phyloP scores from a whole-genome alignment of 805 yeast genomes.

The Candida nonsorbophila region DNA sequence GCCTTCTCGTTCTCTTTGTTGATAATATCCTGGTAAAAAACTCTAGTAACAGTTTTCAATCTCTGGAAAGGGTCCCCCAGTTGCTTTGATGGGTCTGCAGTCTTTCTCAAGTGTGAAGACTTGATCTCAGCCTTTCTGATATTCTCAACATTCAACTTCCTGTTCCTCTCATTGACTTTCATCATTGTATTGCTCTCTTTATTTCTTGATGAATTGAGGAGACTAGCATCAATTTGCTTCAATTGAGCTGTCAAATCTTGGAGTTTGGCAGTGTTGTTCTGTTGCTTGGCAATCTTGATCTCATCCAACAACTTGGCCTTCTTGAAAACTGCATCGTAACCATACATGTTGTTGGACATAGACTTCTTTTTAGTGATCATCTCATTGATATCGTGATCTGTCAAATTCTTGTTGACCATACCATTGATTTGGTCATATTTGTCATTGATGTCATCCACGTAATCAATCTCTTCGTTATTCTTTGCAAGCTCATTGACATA shows the following conservation, averaged over 20 bases:
- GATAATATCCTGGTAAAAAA: constrained; percentile 62
- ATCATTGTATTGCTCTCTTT: constrained; percentile 48
- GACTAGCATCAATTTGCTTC: constrained; percentile 42
- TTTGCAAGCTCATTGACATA: constrained; percentile 59
- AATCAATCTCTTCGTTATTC: constrained; percentile 55
- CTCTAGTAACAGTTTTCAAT: constrained; percentile 79
- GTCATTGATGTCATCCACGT: constrained; percentile 55
- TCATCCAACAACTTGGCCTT: constrained; percentile 69
- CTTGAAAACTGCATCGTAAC: constrained; percentile 64
- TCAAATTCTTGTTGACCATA: constrained; percentile 62
- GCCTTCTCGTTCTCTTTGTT: constrained; percentile 57
- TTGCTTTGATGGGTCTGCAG: too few species aligned
- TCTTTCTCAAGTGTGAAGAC: constrained; percentile 51
- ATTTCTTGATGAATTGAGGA: constrained; percentile 34
- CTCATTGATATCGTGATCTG: constrained; percentile 68
- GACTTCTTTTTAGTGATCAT: constrained; percentile 71
- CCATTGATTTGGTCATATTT: constrained; percentile 59
- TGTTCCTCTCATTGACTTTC: constrained; percentile 77
- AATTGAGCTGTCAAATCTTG: constrained; percentile 26
- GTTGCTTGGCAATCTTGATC: constrained; percentile 68
- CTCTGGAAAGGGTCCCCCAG: constrained; percentile 87
- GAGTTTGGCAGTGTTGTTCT: constrained; percentile 32
- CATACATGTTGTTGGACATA: constrained; percentile 38
- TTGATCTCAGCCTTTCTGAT: constrained; percentile 75
- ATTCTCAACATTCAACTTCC: constrained; percentile 70